phyloP scores from a whole-genome alignment of 2,329 filamentous ascomycete genomes.

The Leptodontidium sp. region DNA sequence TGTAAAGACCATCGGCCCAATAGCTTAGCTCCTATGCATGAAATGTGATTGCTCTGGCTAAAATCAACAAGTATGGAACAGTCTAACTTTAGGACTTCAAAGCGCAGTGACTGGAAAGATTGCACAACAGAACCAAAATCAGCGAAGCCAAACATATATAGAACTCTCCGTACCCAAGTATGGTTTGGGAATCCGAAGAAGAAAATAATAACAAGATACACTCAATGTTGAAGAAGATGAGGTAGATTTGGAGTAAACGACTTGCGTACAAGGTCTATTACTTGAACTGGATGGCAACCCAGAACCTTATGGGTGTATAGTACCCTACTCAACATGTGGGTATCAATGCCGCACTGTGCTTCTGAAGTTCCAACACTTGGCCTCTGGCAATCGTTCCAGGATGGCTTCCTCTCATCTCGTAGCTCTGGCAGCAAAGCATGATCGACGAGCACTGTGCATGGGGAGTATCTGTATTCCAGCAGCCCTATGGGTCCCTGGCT shows the following conservation, averaged over 20 bases:
- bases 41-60: not conserved
- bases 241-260: not conserved
- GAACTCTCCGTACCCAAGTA: too few species aligned
- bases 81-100: not conserved
- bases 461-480: not conserved
- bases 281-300: too few species aligned
- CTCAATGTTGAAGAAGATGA: not conserved
- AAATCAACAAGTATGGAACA: not conserved
- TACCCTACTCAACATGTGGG: not conserved
- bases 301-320: not conserved
- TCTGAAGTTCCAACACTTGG: not conserved
- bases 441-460: not conserved
- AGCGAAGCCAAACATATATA: too few species aligned
- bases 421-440: not conserved
- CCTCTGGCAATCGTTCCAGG: not conserved
- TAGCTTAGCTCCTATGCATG: not conserved
- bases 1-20: not conserved
- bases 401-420: not conserved
- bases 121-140: not conserved
- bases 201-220: not conserved
- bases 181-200: not conserved
- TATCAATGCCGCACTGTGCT: not conserved
- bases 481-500: not conserved
- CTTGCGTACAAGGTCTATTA: too few species aligned
- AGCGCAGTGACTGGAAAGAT: not conserved